Percentiles rank a stretch among this genome's conserved stretches.
phyloP scores from a whole-genome alignment of 371 early-diverging fungal genomes.

The Rhizopus arrhizus region DNA sequence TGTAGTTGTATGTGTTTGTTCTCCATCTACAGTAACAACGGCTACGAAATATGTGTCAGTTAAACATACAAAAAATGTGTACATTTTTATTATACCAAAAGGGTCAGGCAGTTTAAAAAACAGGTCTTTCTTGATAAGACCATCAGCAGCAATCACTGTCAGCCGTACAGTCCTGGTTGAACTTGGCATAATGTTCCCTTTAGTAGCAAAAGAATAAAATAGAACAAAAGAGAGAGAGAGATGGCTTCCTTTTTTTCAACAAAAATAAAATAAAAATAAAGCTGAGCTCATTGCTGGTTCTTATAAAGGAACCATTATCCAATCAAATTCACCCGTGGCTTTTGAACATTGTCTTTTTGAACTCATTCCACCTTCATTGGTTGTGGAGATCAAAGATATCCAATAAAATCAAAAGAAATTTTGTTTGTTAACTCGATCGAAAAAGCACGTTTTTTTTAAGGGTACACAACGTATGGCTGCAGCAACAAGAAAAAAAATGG shows the following conservation, averaged over 20 bases:
- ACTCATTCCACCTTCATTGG: neutral
- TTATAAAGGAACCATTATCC: neutral
- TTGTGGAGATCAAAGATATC: neutral
- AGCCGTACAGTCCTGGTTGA: conserved; percentile 44
- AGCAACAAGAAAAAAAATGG: too few species aligned
- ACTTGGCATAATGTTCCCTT: conserved; percentile 5
- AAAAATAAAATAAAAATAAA: too few species aligned
- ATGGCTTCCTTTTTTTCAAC: too few species aligned
- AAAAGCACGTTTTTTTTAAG: too few species aligned
- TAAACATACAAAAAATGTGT: neutral
- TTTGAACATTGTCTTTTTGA: neutral
- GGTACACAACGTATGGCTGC: too few species aligned
- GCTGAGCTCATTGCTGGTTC: neutral
- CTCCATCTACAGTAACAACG: conserved; percentile 88
- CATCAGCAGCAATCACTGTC: conserved; percentile 89
- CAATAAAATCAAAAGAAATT: neutral
- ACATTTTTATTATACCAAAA: conserved; percentile 61
- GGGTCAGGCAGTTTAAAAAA: conserved; percentile 64
- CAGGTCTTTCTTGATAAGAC: conserved; percentile 87
- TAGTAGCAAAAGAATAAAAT: conserved; percentile 1
- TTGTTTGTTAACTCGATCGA: too few species aligned
- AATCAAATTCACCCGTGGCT: neutral
- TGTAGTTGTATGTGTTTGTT: conserved; percentile 80
- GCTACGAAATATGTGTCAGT: conserved; percentile 78
- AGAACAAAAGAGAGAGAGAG: conserved; percentile 10